Percentiles rank a stretch among this genome's conserved stretches.
Evolutionary conservation across 345 rosid genomes (phyloP).

Genomic region (Citrus medica): DNA sequence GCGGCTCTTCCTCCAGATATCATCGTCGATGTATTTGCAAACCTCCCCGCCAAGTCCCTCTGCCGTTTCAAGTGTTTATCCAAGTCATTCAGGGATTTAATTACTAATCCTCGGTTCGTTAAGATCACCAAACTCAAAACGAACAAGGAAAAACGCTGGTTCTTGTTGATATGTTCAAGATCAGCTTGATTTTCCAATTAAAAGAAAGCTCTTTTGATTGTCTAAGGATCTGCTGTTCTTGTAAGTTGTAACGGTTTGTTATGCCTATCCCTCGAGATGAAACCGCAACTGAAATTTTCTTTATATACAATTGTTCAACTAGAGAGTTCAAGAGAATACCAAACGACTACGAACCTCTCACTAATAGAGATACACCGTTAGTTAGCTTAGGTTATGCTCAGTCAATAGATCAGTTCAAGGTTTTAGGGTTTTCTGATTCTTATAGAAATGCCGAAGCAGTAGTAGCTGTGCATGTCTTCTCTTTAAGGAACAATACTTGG

Average conservation of each 20-base stretch:
- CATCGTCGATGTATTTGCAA: neutral
- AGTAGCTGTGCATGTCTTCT: too few species aligned
- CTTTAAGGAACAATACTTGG: too few species aligned
- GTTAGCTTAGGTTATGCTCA: too few species aligned
- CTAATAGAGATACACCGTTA: too few species aligned
- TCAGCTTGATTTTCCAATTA: neutral
- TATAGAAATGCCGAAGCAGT: too few species aligned
- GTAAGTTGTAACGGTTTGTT: neutral
- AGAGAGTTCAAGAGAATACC: neutral
- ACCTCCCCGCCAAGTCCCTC: neutral
- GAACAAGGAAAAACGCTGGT: too few species aligned
- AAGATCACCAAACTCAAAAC: neutral
- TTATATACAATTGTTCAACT: neutral
- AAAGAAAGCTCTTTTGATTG: neutral
- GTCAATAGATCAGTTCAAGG: too few species aligned
- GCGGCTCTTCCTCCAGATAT: neutral
- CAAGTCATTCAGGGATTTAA: neutral
- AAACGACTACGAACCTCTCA: neutral
- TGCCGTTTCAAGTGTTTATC: neutral
- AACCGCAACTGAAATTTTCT: too few species aligned
- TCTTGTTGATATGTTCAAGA: too few species aligned
- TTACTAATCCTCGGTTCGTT: neutral
- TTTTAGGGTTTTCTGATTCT: too few species aligned
- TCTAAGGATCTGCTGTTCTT: neutral
- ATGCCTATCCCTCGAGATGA: neutral